These are phyloP conservation scores for Glycine latifolia DNA, from an alignment of 306 rosid genomes.

Conservation along the genomic window DNA sequence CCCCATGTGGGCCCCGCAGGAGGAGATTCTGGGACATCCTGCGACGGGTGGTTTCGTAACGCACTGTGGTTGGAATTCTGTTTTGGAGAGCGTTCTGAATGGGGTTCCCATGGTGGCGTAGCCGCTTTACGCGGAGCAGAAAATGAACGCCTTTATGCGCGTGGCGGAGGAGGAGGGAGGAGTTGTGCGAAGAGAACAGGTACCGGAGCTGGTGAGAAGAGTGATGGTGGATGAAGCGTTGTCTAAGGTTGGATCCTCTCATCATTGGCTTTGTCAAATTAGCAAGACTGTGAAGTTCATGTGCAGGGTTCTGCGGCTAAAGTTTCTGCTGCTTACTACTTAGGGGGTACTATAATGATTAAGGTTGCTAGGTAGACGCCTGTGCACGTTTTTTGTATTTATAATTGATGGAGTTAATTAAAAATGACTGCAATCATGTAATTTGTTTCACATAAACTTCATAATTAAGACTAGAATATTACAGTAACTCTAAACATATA, in stretches of 20 bases:
- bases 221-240: conserved; percentile 57
- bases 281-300: conserved; percentile 13
- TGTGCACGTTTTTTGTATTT: too few species aligned
- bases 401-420: too few species aligned
- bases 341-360: too few species aligned
- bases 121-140: conserved; percentile 79
- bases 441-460: too few species aligned
- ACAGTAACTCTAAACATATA: too few species aligned
- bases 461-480: too few species aligned
- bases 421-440: too few species aligned
- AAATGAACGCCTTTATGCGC: conserved; percentile 56
- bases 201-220: conserved; percentile 55
- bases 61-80: conserved; percentile 63
- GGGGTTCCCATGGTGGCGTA: conserved; percentile 70
- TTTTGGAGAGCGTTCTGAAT: conserved; percentile 56
- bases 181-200: conserved; percentile 53
- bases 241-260: conserved; percentile 49
- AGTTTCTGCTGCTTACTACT: background rate
- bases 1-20: conserved; percentile 64
- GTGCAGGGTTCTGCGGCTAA: background rate
- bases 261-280: conserved; percentile 40
- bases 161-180: conserved; percentile 20
- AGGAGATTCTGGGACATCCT: conserved; percentile 55
- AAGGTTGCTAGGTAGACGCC: too few species aligned
- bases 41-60: conserved; percentile 62